Conservation (phyloP, 2,329 filamentous ascomycete genomes). For the Geoglossum cookeanum region DNA sequence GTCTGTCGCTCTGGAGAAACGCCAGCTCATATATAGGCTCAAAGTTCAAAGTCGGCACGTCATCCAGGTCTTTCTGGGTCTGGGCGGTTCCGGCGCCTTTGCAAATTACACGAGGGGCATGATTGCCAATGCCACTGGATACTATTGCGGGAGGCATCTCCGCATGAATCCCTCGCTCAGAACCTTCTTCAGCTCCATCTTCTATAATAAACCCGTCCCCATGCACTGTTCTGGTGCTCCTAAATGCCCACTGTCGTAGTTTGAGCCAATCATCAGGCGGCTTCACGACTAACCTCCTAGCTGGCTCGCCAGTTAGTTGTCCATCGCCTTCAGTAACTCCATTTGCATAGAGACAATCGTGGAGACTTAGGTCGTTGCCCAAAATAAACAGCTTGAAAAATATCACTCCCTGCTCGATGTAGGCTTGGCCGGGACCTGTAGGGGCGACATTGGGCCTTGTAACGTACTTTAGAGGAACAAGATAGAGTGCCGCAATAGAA, state of each 20-base stretch:
- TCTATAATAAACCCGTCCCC: slow-evolving; percentile 3
- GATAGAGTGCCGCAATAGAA: slow-evolving; percentile 2
- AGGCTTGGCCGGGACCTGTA: slow-evolving; percentile 10
- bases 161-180: not conserved
- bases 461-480: slow-evolving; percentile 1
- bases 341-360: slow-evolving; percentile 1
- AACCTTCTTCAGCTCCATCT: slow-evolving; percentile 11
- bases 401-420: slow-evolving; percentile 18
- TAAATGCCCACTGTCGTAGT: not conserved
- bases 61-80: not conserved
- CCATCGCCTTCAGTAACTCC: not conserved
- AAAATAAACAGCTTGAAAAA: slow-evolving; percentile 31
- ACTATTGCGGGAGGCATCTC: not conserved
- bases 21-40: not conserved
- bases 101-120: not conserved
- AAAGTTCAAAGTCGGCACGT: slow-evolving; percentile 1
- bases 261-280: not conserved
- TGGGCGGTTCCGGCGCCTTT: not conserved
- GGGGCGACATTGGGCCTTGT: slow-evolving; percentile 7
- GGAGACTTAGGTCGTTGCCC: slow-evolving; percentile 24
- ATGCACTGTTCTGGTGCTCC: not conserved
- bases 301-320: not conserved
- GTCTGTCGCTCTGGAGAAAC: not conserved
- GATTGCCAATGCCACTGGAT: not conserved
- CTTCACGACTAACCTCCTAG: not conserved